A percentile compares a stretch with the other conserved stretches of the same genome.
Conservation (phyloP, 331 rosid species). For the Malus hybrid region DNA sequence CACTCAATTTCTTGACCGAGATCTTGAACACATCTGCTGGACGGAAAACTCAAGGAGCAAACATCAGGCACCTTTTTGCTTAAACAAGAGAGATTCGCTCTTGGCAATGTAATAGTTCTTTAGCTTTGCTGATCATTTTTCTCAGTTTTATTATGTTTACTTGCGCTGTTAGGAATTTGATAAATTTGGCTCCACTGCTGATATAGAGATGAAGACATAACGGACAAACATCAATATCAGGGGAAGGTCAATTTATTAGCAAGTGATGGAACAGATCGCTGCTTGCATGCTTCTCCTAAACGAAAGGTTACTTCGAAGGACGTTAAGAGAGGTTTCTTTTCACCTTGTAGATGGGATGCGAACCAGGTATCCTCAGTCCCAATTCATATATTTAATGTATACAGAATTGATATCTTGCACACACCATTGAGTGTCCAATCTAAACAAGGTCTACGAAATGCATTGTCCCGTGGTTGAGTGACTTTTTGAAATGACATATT, state of each 20-base stretch:
- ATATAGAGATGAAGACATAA: conserved; percentile 40
- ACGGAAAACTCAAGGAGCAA: conserved; percentile 27
- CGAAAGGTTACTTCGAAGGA: conserved; percentile 59
- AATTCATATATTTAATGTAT: neutral
- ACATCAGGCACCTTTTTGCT: conserved; percentile 50
- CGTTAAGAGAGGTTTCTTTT: conserved; percentile 48
- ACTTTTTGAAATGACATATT: conserved; percentile 16
- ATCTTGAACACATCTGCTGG: conserved; percentile 73
- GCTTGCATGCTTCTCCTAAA: conserved; percentile 75
- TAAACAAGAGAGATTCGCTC: conserved; percentile 54
- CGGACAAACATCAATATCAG: conserved; percentile 30
- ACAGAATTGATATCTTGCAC: neutral
- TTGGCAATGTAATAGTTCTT: conserved; percentile 43
- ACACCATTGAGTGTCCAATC: neutral
- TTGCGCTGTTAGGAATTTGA: neutral
- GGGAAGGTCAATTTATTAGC: conserved; percentile 60
- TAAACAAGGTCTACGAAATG: neutral
- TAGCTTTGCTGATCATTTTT: conserved; percentile 11
- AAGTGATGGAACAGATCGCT: conserved; percentile 30
- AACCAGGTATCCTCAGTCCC: conserved; percentile 54
- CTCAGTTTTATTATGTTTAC: conserved; percentile 1
- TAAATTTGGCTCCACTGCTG: conserved; percentile 5
- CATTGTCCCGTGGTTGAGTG: neutral
- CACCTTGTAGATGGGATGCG: conserved; percentile 55
- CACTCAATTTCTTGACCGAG: conserved; percentile 31